Conservation (phyloP, 768 basidiomycete genomes). For the Hydnomerulius pinastri region DNA sequence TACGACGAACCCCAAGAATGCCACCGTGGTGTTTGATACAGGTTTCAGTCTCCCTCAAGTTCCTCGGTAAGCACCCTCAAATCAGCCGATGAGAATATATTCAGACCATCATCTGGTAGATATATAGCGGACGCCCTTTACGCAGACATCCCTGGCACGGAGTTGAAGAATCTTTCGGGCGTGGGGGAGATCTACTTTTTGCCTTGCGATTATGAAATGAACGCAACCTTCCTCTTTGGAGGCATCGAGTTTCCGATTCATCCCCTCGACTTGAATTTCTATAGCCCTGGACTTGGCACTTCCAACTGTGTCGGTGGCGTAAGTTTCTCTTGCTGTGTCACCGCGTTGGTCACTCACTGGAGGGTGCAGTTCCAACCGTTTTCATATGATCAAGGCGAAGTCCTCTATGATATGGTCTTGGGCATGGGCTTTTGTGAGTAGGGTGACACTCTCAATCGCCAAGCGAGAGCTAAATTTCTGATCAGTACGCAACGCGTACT, state of each 20-base stretch:
- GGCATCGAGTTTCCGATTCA: constrained; percentile 62
- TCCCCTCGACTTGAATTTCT: constrained; percentile 58
- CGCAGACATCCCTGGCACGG: constrained; percentile 50
- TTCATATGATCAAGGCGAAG: constrained; percentile 38
- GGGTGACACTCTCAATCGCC: not conserved
- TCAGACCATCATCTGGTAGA: constrained; percentile 33
- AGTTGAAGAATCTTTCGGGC: constrained; percentile 39
- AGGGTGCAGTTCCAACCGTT: constrained; percentile 68
- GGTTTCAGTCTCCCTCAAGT: constrained; percentile 72
- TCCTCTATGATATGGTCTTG: constrained; percentile 60
- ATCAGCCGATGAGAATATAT: constrained; percentile 12
- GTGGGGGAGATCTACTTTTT: constrained; percentile 57
- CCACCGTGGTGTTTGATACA: constrained; percentile 67
- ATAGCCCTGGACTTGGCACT: constrained; percentile 9
- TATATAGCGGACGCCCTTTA: constrained; percentile 63
- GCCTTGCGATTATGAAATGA: constrained; percentile 64
- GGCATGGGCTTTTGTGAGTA: constrained; percentile 71
- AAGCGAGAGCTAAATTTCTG: not conserved
- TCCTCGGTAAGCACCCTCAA: constrained; percentile 39
- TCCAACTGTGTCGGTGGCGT: constrained; percentile 47
- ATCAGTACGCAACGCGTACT: constrained; percentile 70
- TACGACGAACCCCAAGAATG: constrained; percentile 43
- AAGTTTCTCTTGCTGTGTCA: constrained; percentile 15
- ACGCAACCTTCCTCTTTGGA: constrained; percentile 63
- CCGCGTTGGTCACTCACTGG: not conserved